Conservation (phyloP, 108 stramenopile genomes). For the Thalassiosira profunda region DNA sequence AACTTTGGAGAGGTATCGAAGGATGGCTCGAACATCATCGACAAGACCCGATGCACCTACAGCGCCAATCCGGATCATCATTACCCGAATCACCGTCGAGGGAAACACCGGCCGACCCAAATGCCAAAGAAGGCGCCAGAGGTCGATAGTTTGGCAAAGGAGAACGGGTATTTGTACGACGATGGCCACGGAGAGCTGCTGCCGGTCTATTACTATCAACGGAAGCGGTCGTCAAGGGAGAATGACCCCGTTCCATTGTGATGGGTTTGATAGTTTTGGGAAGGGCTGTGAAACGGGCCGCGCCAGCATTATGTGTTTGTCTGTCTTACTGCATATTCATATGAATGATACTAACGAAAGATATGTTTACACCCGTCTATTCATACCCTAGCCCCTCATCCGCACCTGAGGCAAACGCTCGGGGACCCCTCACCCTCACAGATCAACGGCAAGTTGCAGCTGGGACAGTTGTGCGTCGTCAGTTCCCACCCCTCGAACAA, state of each 20-base stretch:
- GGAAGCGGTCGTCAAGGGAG: too few relatives aligned
- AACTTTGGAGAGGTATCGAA: slow-evolving; percentile 47
- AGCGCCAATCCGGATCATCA: slow-evolving; percentile 54
- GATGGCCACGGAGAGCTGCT: slow-evolving; percentile 43
- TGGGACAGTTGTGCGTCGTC: neutral
- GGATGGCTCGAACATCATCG: slow-evolving; percentile 30
- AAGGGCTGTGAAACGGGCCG: too few relatives aligned
- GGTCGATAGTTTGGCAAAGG: slow-evolving; percentile 44
- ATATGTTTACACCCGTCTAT: too few relatives aligned
- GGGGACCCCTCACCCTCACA: neutral
- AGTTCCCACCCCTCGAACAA: slow-evolving; percentile 2
- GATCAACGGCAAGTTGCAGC: slow-evolving; percentile 7
- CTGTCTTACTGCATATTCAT: too few relatives aligned
- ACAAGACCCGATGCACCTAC: slow-evolving; percentile 51
- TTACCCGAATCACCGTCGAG: slow-evolving; percentile 38
- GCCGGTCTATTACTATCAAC: slow-evolving; percentile 53
- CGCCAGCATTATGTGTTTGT: too few relatives aligned
- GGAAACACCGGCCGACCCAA: slow-evolving; percentile 39
- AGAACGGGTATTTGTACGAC: slow-evolving; percentile 50
- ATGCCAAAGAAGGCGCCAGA: slow-evolving; percentile 34
- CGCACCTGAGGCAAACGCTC: neutral
- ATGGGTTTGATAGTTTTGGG: too few relatives aligned
- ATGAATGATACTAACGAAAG: too few relatives aligned
- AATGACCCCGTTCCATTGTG: too few relatives aligned
- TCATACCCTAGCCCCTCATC: too few relatives aligned